Evolutionary conservation across 164 flowering plant genomes (phyloP).

Genomic region (Stephania cephalantha): DNA sequence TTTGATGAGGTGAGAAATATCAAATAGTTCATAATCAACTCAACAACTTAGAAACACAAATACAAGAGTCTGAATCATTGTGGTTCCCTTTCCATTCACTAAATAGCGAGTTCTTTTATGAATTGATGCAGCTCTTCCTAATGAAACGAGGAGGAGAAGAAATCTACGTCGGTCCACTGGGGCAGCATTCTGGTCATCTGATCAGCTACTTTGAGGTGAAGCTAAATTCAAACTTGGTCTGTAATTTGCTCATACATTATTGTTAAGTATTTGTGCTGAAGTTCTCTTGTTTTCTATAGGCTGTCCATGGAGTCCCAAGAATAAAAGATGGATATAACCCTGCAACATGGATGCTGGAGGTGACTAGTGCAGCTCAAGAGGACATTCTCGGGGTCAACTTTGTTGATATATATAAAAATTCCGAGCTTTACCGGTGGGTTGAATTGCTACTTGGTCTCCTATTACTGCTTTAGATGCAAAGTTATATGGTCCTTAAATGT

Average conservation of each 20-base stretch:
- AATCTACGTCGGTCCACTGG: slow-evolving; percentile 42
- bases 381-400: slow-evolving; percentile 25
- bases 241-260: not conserved
- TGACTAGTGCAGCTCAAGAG: slow-evolving; percentile 33
- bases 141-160: slow-evolving; percentile 42
- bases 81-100: not conserved
- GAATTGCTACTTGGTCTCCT: not conserved
- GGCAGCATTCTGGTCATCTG: slow-evolving; percentile 29
- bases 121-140: slow-evolving; percentile 27
- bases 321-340: slow-evolving; percentile 41
- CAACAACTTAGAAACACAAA: not conserved
- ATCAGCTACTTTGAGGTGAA: slow-evolving; percentile 40
- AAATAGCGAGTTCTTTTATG: not conserved
- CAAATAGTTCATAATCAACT: not conserved
- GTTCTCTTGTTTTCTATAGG: slow-evolving; percentile 13
- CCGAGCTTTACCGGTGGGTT: slow-evolving; percentile 28
- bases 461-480: not conserved
- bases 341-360: slow-evolving; percentile 50
- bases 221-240: not conserved
- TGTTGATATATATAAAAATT: slow-evolving; percentile 27
- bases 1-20: slow-evolving; percentile 40
- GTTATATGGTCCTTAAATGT: not conserved
- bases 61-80: not conserved
- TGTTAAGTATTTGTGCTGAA: not conserved
- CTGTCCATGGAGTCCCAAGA: slow-evolving; percentile 29